These are phyloP conservation scores for Taphrina sp. DNA, from an alignment of 1,139 yeast species.

Conservation along the genomic window DNA sequence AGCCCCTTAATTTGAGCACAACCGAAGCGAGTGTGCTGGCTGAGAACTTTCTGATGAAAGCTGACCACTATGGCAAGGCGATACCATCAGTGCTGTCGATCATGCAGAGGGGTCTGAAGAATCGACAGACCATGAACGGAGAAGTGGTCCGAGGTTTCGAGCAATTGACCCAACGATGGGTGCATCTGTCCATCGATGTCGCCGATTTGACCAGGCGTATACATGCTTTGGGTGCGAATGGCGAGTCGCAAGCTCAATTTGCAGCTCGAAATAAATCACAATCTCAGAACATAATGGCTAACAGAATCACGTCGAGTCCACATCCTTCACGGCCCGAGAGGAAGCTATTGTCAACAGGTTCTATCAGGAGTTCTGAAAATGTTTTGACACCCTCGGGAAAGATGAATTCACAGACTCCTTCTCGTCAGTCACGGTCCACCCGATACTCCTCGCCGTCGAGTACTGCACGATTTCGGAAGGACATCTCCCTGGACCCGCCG, in stretches of 20 bases:
- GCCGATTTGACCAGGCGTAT: slow-evolving; percentile 8
- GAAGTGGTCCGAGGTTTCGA: slow-evolving; percentile 25
- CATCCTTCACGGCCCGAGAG: too few species aligned
- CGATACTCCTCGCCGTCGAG: too few species aligned
- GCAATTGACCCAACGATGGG: slow-evolving; percentile 14
- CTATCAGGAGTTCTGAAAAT: too few species aligned
- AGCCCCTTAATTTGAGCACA: slow-evolving; percentile 1
- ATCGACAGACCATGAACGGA: slow-evolving; percentile 20
- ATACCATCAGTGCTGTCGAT: slow-evolving; percentile 28
- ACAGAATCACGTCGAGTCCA: too few species aligned
- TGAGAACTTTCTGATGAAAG: slow-evolving; percentile 11
- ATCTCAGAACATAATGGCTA: too few species aligned
- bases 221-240: too few species aligned
- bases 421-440: too few species aligned
- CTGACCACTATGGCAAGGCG: slow-evolving; percentile 27
- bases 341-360: too few species aligned
- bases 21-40: slow-evolving; percentile 2
- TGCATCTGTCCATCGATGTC: background rate
- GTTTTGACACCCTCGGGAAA: too few species aligned
- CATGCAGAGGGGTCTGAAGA: slow-evolving; percentile 22
- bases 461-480: slow-evolving; percentile 14
- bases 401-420: too few species aligned
- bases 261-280: too few species aligned
- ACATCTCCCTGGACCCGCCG: slow-evolving; percentile 27
- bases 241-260: too few species aligned